These are phyloP conservation scores for Neurospora sublineolata DNA, from an alignment of 495 filamentous ascomycete genomes.

Conservation along the genomic window DNA sequence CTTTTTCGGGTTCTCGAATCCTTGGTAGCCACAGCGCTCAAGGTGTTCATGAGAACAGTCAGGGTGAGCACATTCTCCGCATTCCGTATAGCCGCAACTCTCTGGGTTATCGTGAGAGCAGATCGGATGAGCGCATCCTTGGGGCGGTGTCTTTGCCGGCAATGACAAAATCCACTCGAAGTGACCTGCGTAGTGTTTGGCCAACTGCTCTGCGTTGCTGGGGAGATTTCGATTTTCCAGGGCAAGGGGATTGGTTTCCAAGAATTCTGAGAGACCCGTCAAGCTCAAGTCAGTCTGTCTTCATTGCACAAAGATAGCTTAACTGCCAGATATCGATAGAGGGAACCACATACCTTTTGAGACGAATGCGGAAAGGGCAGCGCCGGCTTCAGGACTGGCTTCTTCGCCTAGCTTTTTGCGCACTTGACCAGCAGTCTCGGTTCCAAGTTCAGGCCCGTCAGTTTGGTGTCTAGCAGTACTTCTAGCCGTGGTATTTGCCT, in stretches of 20 bases:
- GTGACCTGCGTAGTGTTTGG: constrained; percentile 40
- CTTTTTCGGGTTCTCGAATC: constrained; percentile 8
- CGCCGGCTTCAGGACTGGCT: neutral
- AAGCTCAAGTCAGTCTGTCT: neutral
- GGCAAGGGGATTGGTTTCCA: constrained; percentile 17
- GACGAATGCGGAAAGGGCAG: neutral
- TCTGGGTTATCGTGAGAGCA: constrained; percentile 10
- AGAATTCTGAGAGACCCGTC: constrained; percentile 1
- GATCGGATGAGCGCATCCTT: constrained; percentile 5
- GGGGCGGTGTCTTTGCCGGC: constrained; percentile 10
- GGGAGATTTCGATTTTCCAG: constrained; percentile 23
- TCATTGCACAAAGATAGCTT: neutral
- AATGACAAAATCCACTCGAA: constrained; percentile 37
- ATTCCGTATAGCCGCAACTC: neutral
- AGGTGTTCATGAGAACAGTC: constrained; percentile 8
- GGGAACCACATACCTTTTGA: neutral
- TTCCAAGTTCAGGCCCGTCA: neutral
- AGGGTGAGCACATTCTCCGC: constrained; percentile 6
- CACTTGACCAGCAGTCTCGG: neutral
- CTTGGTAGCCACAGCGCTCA: constrained; percentile 1
- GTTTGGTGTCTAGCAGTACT: neutral
- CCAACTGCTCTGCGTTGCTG: constrained; percentile 27
- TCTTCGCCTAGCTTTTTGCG: neutral
- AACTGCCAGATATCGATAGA: neutral
- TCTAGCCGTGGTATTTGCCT: neutral